These are phyloP conservation scores for Colletotrichum sp. DNA, from an alignment of 2,329 filamentous ascomycete genomes.

Conservation along the genomic window DNA sequence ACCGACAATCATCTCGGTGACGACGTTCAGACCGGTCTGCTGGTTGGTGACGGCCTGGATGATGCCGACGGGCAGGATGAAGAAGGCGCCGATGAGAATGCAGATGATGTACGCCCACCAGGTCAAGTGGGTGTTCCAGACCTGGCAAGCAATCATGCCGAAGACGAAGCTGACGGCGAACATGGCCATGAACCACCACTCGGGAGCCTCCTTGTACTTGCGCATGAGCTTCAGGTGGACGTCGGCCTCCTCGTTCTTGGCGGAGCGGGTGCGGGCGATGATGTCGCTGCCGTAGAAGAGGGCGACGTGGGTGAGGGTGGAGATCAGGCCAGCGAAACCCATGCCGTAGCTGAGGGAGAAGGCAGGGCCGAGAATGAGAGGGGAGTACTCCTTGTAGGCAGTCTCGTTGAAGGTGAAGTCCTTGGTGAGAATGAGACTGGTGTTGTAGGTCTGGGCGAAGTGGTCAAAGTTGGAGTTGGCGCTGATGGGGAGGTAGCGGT, in stretches of 20 bases:
- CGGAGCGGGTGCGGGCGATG: slow-evolving; percentile 31
- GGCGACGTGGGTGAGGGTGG: slow-evolving; percentile 54
- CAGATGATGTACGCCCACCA: slow-evolving; percentile 47
- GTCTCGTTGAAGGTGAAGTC: slow-evolving; percentile 62
- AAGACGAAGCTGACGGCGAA: slow-evolving; percentile 54
- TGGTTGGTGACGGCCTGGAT: slow-evolving; percentile 54
- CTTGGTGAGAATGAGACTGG: slow-evolving; percentile 58
- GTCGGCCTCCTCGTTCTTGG: slow-evolving; percentile 47
- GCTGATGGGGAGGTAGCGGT: slow-evolving; percentile 51
- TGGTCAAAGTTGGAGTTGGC: slow-evolving; percentile 65
- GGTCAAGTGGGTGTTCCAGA: slow-evolving; percentile 43
- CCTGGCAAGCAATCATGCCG: slow-evolving; percentile 39
- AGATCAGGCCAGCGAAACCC: slow-evolving; percentile 59
- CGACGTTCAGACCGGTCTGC: slow-evolving; percentile 51
- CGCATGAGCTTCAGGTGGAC: slow-evolving; percentile 60
- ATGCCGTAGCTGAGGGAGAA: slow-evolving; percentile 61
- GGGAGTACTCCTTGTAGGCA: slow-evolving; percentile 64
- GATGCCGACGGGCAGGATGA: slow-evolving; percentile 48
- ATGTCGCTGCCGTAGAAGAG: slow-evolving; percentile 59
- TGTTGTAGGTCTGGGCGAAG: slow-evolving; percentile 62
- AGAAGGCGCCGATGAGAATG: slow-evolving; percentile 42
- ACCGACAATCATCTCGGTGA: slow-evolving; percentile 53
- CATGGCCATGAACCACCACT: slow-evolving; percentile 61
- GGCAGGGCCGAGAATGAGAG: slow-evolving; percentile 56
- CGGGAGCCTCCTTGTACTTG: slow-evolving; percentile 57